phyloP scores from a whole-genome alignment of 225 moss, liverwort and hornwort species.

The Pseudoscleropodium purum region DNA sequence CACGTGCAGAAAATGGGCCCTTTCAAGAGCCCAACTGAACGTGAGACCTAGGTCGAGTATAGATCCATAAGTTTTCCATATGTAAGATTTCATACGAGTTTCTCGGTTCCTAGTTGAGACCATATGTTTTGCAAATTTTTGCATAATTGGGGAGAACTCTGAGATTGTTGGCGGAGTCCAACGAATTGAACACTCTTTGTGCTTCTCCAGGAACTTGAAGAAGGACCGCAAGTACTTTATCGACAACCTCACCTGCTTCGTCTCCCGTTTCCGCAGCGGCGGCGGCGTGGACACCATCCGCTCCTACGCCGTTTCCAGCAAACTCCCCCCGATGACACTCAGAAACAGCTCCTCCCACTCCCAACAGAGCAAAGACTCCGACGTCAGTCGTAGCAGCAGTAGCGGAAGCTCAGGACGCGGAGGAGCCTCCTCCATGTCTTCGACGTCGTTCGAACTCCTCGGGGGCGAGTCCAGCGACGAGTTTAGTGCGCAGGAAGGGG shows the following conservation, averaged over 20 bases:
- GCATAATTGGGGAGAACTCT: background rate
- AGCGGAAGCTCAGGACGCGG: background rate
- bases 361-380: background rate
- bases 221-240: conserved; percentile 47
- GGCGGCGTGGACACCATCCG: conserved; percentile 46
- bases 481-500: conserved; percentile 23
- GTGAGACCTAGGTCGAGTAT: too few species aligned
- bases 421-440: conserved; percentile 32
- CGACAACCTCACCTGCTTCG: conserved; percentile 42
- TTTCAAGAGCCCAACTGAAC: background rate
- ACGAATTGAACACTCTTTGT: background rate
- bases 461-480: conserved; percentile 37
- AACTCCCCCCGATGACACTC: conserved; percentile 32
- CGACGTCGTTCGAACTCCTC: conserved; percentile 30
- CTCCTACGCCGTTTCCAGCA: conserved; percentile 13
- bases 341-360: background rate
- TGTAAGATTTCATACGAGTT: background rate
- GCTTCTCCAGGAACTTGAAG: conserved; percentile 30
- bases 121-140: background rate
- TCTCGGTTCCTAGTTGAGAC: background rate
- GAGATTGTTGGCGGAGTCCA: background rate
- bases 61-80: background rate
- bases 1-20: background rate
- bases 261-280: conserved; percentile 20
- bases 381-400: background rate